phyloP scores from a whole-genome alignment of 1,139 yeast genomes.

The Zygoascus hellenicus region DNA sequence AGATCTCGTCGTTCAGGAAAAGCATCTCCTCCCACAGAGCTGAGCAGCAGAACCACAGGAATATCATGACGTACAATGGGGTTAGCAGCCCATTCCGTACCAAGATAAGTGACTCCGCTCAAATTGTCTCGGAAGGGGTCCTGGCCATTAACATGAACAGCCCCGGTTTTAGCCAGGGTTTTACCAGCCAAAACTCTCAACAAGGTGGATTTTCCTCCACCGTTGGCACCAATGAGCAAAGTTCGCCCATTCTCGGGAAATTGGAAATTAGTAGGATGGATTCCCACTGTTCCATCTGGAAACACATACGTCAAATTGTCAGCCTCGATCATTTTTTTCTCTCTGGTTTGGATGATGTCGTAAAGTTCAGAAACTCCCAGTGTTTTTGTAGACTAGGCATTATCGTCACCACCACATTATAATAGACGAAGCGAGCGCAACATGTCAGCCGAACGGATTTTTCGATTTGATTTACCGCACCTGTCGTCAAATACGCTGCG shows the following conservation, averaged over 20 bases:
- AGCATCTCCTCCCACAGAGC: slow-evolving; percentile 76
- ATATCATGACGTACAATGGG: slow-evolving; percentile 86
- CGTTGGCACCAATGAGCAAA: slow-evolving; percentile 85
- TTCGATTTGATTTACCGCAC: slow-evolving; percentile 29
- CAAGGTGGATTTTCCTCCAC: slow-evolving; percentile 93
- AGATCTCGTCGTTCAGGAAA: slow-evolving; percentile 71
- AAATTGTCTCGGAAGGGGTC: slow-evolving; percentile 71
- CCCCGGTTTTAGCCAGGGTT: slow-evolving; percentile 71
- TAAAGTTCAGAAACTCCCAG: too few relatives aligned
- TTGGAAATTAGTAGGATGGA: slow-evolving; percentile 53
- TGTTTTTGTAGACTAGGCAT: too few relatives aligned
- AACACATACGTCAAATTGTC: slow-evolving; percentile 64
- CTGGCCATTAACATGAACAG: slow-evolving; percentile 58
- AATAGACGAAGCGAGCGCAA: too few relatives aligned
- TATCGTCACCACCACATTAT: too few relatives aligned
- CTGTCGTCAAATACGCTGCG: slow-evolving; percentile 59
- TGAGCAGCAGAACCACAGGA: slow-evolving; percentile 70
- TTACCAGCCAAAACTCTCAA: slow-evolving; percentile 85
- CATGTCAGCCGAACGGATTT: slow-evolving; percentile 11
- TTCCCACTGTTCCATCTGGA: slow-evolving; percentile 61
- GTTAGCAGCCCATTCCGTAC: slow-evolving; percentile 97
- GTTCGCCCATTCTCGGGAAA: slow-evolving; percentile 72
- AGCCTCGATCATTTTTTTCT: slow-evolving; percentile 46
- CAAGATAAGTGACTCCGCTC: slow-evolving; percentile 80
- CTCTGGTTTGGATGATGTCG: too few relatives aligned